Evolutionary conservation across 2,329 filamentous ascomycete species (phyloP), one percentile per base, ranked within the genome.

Genomic region (Tolypocladium cylindrosporum): DNA sequence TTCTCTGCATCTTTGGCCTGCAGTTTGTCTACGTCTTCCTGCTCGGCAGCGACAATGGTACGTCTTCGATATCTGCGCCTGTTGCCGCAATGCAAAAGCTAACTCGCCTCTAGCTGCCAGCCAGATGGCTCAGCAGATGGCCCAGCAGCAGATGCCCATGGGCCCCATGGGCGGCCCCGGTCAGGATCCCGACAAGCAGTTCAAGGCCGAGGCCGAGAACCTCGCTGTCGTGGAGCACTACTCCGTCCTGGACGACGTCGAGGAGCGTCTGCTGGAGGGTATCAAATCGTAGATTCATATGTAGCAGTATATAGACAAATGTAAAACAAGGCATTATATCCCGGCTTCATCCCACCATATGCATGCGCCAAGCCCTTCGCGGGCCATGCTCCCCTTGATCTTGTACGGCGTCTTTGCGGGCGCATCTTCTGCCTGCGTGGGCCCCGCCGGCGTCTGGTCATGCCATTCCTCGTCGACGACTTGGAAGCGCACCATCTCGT

Each of bases 11-110:
- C 62, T 97, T 99, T 71, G 94, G 95, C 53, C 79, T 99, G 59
- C 93, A 97, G 73, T 91, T 93, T 57, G 92, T 99, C 59, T 99
- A 99, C 73, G 96, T 94, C 69, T 97, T 97, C 72, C 87, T 99
- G 55, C 82, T 99, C 16, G 94, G 94, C 10, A 96, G 89, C 72
- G 95, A 99, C 68, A 97, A 97, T 73, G 87, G 92, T 97, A 79
- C 72, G 86, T 76, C 13, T 27, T 45, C n/a, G n/a, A 34, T 27
- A 1, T 37, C 10, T 21, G 39, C 43, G 42, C 55, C 24, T 16
- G 19, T 53, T 34, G 57, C 61, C 37, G 39, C 13, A 24, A 14
- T 10, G 10, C 19, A 13, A 24, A 24, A 14, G 56, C 61, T 69
- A 56, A 67, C 61, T 21, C 34, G 11, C 21, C 31, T 8, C 48